Conservation (phyloP, 148 eudicot genomes). For the Rhododendron griersonianum region DNA sequence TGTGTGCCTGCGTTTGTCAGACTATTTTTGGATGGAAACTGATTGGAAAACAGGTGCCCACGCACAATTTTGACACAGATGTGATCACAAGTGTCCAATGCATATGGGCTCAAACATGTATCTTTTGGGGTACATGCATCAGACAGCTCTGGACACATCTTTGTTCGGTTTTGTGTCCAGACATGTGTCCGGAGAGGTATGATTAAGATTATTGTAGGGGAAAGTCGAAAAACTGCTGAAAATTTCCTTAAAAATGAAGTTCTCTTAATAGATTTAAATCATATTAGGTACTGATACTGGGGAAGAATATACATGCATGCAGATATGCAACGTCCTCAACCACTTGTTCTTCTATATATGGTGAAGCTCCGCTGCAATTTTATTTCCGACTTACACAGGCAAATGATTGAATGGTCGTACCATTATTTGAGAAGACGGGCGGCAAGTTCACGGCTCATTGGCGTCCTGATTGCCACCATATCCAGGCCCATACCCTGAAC, state of each 20-base stretch:
- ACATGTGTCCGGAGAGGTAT: background rate
- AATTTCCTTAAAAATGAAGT: background rate
- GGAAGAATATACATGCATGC: background rate
- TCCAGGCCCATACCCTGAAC: slow-evolving; percentile 21
- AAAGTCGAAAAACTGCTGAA: background rate
- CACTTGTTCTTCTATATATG: background rate
- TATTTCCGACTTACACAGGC: background rate
- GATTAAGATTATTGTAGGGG: background rate
- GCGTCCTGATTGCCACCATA: slow-evolving; percentile 8
- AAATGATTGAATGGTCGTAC: background rate
- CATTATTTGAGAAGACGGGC: background rate
- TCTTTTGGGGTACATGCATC: background rate
- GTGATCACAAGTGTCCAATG: too few relatives aligned
- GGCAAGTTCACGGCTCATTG: background rate
- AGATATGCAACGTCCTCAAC: background rate
- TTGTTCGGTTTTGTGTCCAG: too few relatives aligned
- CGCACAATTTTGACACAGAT: background rate
- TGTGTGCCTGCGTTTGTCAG: background rate
- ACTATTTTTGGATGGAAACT: background rate
- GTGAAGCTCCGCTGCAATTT: background rate
- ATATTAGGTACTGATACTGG: background rate
- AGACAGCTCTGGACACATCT: background rate
- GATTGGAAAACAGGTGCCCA: background rate
- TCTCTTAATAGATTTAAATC: background rate
- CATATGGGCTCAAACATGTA: background rate